These are phyloP conservation scores for Saccharomycopsis vini DNA, from an alignment of 805 yeast genomes.

Conservation along the genomic window DNA sequence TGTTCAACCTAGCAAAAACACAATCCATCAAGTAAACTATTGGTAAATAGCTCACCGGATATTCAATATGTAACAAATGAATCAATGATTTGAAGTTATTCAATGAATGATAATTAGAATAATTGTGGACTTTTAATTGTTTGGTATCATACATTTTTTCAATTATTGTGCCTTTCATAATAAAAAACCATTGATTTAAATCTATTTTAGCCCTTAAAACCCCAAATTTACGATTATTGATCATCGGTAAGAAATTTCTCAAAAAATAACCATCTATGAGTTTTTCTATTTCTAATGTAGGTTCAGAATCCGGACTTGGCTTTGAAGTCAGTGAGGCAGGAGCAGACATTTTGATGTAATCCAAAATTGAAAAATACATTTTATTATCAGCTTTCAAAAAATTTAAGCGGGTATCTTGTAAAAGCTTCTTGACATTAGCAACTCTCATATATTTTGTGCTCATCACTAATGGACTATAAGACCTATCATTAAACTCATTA, in stretches of 20 bases:
- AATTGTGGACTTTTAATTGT: constrained; percentile 8
- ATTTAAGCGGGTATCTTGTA: constrained; percentile 42
- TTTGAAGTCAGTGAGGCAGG: constrained; percentile 3
- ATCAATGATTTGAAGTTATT: constrained; percentile 28
- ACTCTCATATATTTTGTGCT: constrained; percentile 61
- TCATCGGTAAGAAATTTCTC: constrained; percentile 19
- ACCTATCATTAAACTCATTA: constrained; percentile 39
- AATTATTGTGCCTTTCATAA: constrained; percentile 21
- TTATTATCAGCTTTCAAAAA: constrained; percentile 24
- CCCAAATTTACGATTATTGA: constrained; percentile 25
- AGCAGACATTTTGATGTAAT: constrained; percentile 33
- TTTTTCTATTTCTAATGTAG: constrained; percentile 23
- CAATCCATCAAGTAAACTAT: constrained; percentile 21
- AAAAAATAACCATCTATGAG: constrained; percentile 27
- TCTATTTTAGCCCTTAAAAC: constrained; percentile 30
- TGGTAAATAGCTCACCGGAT: constrained; percentile 29
- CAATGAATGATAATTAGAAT: constrained; percentile 24
- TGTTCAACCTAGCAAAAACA: constrained; percentile 21
- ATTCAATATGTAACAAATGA: constrained; percentile 29
- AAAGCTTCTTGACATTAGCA: constrained; percentile 45
- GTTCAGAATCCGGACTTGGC: not conserved
- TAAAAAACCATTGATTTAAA: constrained; percentile 23
- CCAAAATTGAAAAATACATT: constrained; percentile 29
- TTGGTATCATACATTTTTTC: constrained; percentile 3
- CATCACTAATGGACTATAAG: constrained; percentile 58